These are phyloP conservation scores for Cercospora nicotianae DNA, from an alignment of 2,329 filamentous ascomycete genomes.

Conservation along the genomic window DNA sequence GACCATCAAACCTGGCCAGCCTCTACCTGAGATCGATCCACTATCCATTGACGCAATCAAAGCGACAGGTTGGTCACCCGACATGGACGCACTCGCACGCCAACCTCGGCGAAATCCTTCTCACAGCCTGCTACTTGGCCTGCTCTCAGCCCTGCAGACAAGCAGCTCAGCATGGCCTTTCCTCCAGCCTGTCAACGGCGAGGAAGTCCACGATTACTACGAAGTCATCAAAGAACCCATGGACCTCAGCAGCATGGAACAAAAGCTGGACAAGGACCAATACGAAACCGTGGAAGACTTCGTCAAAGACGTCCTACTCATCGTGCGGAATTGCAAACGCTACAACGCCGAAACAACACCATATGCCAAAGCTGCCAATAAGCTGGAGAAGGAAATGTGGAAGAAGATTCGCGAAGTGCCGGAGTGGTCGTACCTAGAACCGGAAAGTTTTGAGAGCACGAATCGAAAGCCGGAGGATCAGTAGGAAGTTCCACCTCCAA, in stretches of 20 bases:
- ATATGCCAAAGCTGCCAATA: conserved; percentile 93
- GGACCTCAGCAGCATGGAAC: conserved; percentile 95
- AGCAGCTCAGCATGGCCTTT: conserved; percentile 94
- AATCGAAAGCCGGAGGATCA: conserved; percentile 30
- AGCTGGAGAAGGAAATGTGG: conserved; percentile 95
- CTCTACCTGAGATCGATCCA: conserved; percentile 72
- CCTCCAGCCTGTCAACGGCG: conserved; percentile 85
- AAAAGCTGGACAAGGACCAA: conserved; percentile 88
- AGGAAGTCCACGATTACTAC: conserved; percentile 98
- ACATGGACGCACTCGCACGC: conserved; percentile 95
- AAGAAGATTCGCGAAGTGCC: conserved; percentile 85
- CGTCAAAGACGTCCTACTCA: conserved; percentile 77
- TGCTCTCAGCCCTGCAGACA: conserved; percentile 94
- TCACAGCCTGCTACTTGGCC: conserved; percentile 87
- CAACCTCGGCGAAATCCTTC: conserved; percentile 95
- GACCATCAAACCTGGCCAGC: conserved; percentile 53
- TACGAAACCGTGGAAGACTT: conserved; percentile 93
- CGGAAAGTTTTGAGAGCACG: conserved; percentile 39
- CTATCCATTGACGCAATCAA: conserved; percentile 83
- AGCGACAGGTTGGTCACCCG: conserved; percentile 89
- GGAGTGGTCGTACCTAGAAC: conserved; percentile 66
- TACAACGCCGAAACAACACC: conserved; percentile 96
- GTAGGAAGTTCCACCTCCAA: conserved; percentile 8
- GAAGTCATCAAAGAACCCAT: conserved; percentile 97
- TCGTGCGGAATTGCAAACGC: conserved; percentile 91